These are phyloP conservation scores for Cornus kousa DNA, from an alignment of 148 eudicot genomes.

Conservation along the genomic window DNA sequence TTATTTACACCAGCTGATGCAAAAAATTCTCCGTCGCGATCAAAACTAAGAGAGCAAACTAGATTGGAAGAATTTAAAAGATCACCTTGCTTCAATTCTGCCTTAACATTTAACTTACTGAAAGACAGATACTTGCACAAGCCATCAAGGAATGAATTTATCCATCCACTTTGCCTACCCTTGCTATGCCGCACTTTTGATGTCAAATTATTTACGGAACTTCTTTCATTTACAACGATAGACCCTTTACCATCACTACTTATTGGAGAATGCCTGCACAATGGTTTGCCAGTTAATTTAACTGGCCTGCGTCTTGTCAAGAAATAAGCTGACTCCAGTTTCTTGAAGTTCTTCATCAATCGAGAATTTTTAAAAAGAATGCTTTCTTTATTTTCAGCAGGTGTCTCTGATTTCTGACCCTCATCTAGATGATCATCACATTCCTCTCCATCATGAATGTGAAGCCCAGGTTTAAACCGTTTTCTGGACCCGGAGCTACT, in stretches of 20 bases:
- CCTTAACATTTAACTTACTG: slow-evolving; percentile 71
- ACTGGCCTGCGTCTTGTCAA: slow-evolving; percentile 58
- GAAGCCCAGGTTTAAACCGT: slow-evolving; percentile 44
- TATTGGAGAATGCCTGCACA: slow-evolving; percentile 42
- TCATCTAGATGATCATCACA: slow-evolving; percentile 30
- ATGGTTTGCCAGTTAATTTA: slow-evolving; percentile 45
- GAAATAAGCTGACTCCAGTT: slow-evolving; percentile 85
- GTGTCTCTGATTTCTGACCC: slow-evolving; percentile 30
- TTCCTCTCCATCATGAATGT: slow-evolving; percentile 25
- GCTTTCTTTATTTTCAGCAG: slow-evolving; percentile 34
- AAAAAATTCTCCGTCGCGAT: slow-evolving; percentile 90
- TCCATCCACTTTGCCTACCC: slow-evolving; percentile 64
- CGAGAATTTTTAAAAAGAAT: slow-evolving; percentile 58
- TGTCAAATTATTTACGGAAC: slow-evolving; percentile 48
- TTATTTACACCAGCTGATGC: slow-evolving; percentile 98
- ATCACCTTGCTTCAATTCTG: slow-evolving; percentile 94
- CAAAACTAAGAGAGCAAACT: slow-evolving; percentile 85
- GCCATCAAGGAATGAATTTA: slow-evolving; percentile 82
- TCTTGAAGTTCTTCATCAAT: slow-evolving; percentile 77
- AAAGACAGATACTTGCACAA: slow-evolving; percentile 81
- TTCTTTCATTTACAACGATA: slow-evolving; percentile 54
- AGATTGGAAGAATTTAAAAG: slow-evolving; percentile 85
- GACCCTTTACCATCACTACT: slow-evolving; percentile 78
- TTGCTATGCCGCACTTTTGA: slow-evolving; percentile 35
- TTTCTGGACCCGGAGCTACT: slow-evolving; percentile 44